Evolutionary conservation across 257 asterid species (phyloP).

Genomic region (Parsonsia alboflavescens): DNA sequence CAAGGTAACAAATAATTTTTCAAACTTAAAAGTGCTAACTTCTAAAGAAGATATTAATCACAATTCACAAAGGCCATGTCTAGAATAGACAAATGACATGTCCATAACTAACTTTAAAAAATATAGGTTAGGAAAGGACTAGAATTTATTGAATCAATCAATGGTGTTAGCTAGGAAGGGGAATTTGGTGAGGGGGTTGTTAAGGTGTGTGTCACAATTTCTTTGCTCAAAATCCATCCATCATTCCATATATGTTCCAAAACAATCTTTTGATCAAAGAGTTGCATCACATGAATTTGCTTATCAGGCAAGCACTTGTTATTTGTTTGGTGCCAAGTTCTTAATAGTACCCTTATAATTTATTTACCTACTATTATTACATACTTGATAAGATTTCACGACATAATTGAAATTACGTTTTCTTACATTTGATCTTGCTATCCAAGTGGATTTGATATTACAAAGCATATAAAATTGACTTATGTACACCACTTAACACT

Average conservation of each 20-base stretch:
- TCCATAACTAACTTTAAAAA: neutral
- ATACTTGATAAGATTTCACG: too few relatives aligned
- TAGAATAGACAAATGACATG: neutral
- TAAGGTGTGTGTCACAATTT: conserved; percentile 8
- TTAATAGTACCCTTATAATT: too few relatives aligned
- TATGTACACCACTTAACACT: too few relatives aligned
- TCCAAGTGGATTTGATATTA: too few relatives aligned
- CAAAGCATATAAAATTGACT: too few relatives aligned
- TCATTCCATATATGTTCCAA: neutral
- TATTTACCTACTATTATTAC: too few relatives aligned
- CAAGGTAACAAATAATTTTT: neutral
- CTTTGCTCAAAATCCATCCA: conserved; percentile 14
- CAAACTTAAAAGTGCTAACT: too few relatives aligned
- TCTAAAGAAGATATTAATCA: too few relatives aligned
- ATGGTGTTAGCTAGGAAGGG: neutral
- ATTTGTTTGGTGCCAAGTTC: neutral
- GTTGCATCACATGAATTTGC: conserved; percentile 16
- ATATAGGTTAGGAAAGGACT: neutral
- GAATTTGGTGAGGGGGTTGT: neutral
- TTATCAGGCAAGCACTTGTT: conserved; percentile 22
- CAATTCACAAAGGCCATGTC: too few relatives aligned
- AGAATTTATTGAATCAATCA: neutral
- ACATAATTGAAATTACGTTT: too few relatives aligned
- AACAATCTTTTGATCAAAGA: neutral
- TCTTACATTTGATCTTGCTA: too few relatives aligned